phyloP scores from a whole-genome alignment of 1,284 basidiomycete species.

The Porogramme epimiltina region DNA sequence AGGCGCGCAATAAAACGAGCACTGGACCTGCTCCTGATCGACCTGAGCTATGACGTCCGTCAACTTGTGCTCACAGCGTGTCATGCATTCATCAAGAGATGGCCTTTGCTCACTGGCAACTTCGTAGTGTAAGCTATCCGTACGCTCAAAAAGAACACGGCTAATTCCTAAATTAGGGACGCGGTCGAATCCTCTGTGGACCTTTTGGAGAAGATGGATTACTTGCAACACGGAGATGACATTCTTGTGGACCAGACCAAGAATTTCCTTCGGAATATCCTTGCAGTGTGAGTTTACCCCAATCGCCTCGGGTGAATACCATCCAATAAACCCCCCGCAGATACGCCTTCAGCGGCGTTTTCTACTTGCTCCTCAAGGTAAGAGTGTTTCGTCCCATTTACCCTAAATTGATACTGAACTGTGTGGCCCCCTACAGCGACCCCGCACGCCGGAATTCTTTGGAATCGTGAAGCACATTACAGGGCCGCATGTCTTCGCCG shows the following conservation, averaged over 20 bases:
- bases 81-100: conserved; percentile 64
- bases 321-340: conserved; percentile 29
- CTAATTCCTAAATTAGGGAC: conserved; percentile 31
- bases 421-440: conserved; percentile 37
- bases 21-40: conserved; percentile 50
- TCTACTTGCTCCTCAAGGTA: conserved; percentile 60
- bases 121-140: conserved; percentile 49
- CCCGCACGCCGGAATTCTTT: conserved; percentile 52
- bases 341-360: conserved; percentile 56
- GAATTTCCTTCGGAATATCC: conserved; percentile 51
- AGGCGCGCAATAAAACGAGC: conserved; percentile 53
- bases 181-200: conserved; percentile 51
- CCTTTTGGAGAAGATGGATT: conserved; percentile 47
- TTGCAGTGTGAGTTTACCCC: conserved; percentile 47
- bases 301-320: too few species aligned
- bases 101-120: conserved; percentile 52
- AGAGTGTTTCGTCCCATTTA: conserved; percentile 4
- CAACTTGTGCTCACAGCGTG: conserved; percentile 60
- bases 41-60: conserved; percentile 62
- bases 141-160: conserved; percentile 5
- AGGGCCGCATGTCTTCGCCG: conserved; percentile 39
- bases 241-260: conserved; percentile 55
- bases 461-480: conserved; percentile 50
- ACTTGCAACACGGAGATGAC: conserved; percentile 51
- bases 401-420: not conserved